Evolutionary conservation across 371 early-diverging fungal species (phyloP), one percentile per base, ranked within the genome.

Genomic region (Zopfochytrium polystomum): DNA sequence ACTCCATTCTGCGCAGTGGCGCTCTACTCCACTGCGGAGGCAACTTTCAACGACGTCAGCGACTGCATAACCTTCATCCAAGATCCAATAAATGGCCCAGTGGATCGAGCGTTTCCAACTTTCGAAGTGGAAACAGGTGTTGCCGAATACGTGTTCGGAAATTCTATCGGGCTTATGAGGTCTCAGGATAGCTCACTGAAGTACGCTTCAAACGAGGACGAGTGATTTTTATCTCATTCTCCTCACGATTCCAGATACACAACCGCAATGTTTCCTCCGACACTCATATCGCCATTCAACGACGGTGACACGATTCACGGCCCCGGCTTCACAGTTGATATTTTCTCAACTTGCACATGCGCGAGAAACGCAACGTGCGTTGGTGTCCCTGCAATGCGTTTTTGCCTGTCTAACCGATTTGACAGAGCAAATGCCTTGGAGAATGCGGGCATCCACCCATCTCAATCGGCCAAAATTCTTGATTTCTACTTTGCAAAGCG

Each of bases 71-170:
- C 55, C 49, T 62, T 33, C 55, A 22, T 30, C 49, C 33, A 54
- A 50, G 34, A 35, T 31, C 13, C 18, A 43, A n/a, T 1, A 4
- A 47, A 6, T 54, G 47, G 44, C 30, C 57, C 57, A 44, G 57
- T 56, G 15, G 71, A 60, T 23, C 3, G 71, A n/a, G 30, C 25
- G 6, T 64, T 44, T 43, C 72, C 72, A 1, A 67, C 57, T 3
- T 15, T 72, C 2, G 55, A 58, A 7, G 51, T 51, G 1, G 57
- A 57, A 27, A 31, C 43, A 29, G 72, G 72, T 15, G 55, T 63
- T 29, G 61, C 60, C 1, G 72, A 72, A 45, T 55, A 57, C 47
- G 44, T 63, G 11, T 72, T 72, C 58, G 72, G 72, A 18, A 49
- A 56, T 11, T 47, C 72, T 1, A 25, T 67, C 18, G 72, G 72